Percentiles rank a stretch among this genome's conserved stretches.
phyloP scores from a whole-genome alignment of 1,284 basidiomycete genomes.

The Trametes sp. region DNA sequence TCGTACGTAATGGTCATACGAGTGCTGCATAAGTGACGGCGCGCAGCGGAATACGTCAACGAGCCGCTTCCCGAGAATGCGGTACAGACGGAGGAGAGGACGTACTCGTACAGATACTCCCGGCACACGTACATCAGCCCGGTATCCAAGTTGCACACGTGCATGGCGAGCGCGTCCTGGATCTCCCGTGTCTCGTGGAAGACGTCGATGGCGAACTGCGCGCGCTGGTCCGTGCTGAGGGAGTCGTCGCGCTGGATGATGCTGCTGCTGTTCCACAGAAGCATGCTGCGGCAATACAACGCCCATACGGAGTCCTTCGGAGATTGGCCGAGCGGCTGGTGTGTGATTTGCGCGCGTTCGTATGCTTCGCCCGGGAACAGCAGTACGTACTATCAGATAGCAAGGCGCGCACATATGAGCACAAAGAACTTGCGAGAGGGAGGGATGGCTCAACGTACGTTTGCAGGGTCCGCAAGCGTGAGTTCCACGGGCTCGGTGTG shows the following conservation, averaged over 20 bases:
- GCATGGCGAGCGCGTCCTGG: slow-evolving; percentile 68
- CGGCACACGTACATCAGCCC: slow-evolving; percentile 69
- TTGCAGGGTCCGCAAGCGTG: slow-evolving; percentile 65
- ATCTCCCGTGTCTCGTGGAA: slow-evolving; percentile 69
- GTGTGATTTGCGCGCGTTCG: slow-evolving; percentile 52
- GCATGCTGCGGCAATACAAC: slow-evolving; percentile 78
- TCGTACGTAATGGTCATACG: slow-evolving; percentile 72
- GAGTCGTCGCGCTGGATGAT: slow-evolving; percentile 51
- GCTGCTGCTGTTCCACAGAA: slow-evolving; percentile 75
- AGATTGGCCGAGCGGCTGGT: slow-evolving; percentile 50
- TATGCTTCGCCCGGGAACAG: slow-evolving; percentile 69
- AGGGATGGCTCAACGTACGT: slow-evolving; percentile 57
- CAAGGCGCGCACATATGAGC: slow-evolving; percentile 16
- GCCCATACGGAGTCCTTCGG: slow-evolving; percentile 82
- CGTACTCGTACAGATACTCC: slow-evolving; percentile 80
- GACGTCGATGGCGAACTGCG: slow-evolving; percentile 65
- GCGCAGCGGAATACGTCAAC: slow-evolving; percentile 19
- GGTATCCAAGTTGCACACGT: slow-evolving; percentile 73
- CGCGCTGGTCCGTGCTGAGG: slow-evolving; percentile 56
- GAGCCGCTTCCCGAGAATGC: slow-evolving; percentile 8
- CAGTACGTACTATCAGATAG: slow-evolving; percentile 55
- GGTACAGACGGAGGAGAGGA: slow-evolving; percentile 39
- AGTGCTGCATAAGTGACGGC: slow-evolving; percentile 51
- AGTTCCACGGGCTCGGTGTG: slow-evolving; percentile 62
- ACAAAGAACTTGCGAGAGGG: slow-evolving; percentile 21